Evolutionary conservation across 169 alveolate genomes (phyloP), one percentile per base, ranked within the genome.

Genomic region (Plasmodium sp.): DNA sequence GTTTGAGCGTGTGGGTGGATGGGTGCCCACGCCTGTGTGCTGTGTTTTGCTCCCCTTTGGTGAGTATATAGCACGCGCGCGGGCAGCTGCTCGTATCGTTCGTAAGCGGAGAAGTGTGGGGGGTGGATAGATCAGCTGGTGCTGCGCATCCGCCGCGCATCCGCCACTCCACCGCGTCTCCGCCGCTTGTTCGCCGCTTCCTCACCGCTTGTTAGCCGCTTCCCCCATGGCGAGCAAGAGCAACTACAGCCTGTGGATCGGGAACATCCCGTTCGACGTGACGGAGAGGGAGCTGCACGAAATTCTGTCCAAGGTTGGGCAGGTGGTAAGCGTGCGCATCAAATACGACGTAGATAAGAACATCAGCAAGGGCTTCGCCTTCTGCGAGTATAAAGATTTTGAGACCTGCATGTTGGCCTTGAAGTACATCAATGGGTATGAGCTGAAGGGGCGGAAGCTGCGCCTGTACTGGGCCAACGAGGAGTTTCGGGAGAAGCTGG

Each of bases 231-330:
- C 83, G 62, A 88, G 22, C 39, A 88, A 88, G 5, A 80, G 39
- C 81, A 88, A 88, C 75, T 80, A 81, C 79, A 88, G 83, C 22
- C 73, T 88, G 31, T 88, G 94, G 94, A 80, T 95, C 56, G 97
- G 97, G 4, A 95, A 95, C 84, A 95, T 95, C 16, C 96, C 97
- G 33, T 95, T 95, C 80, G 97, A 95, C 48, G 95, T 94, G 3
- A 93, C 97, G 10, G 97, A 95, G 77, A 94, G 93, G 36, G 97
- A 95, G 14, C 34, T 95, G n/a, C 75, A 95, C n/a, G 97, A 95
- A 81, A 93, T 95, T 33, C 62, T 95, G 85, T 91, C 88, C 39
- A 85, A 83, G 36, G 97, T 94, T 16, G 97, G 97, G 0, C 95
- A 90, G 7, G 97, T 95, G 12, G 45, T 73, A 33, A 93, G 93